Base-by-base conservation (phyloP, 1,139 yeast species). In the Suhomyces terraborum region DNA sequence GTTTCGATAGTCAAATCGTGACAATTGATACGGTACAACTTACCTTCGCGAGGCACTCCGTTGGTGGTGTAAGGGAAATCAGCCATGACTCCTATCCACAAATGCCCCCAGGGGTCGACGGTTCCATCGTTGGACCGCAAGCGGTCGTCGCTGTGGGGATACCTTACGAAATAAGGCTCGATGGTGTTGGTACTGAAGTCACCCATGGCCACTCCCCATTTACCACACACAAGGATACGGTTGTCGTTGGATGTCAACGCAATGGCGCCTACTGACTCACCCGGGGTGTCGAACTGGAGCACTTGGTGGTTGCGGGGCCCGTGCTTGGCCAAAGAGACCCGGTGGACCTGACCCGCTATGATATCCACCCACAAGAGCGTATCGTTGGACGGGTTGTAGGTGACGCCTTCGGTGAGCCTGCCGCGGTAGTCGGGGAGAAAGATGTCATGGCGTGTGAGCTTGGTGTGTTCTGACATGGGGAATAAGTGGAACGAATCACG, bases 31-130 rank as follows among this genome's bases (percentile, higher is more conserved):
- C 73, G 60, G 55, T 69, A 77, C 46, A 78, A 59, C 31, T 58
- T 58, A 0, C 83, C 84, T 36, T 68, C 72, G 0, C 67, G 64
- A 10, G 56, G 41, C 6, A 62, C 60, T 1, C 64, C 67, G 24
- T 60, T 63, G 17, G 49, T 50, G 20, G 55, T 43, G 9, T 50
- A 38, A 3, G 59, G 63, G 50, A 82, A 82, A 50, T 82, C 82
- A 27, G 71, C 69, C 89, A 85, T 84, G n/a, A 85, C 70, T 2
- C 93, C 93, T 40, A 84, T 73, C 78, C 85, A 82, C 40, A 84
- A 71, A 48, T 80, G 72, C 0, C 93, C 91, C 61, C 79, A 68
- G 1, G 84, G 83, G 41, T 84, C 85, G 35, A 84, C 73, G 36
- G 79, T 76, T 0, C 91, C 93, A 55, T 85, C 94, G 52, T 85